These are phyloP conservation scores for Lyophyllum decastes DNA, from an alignment of 768 basidiomycete species.

Conservation along the genomic window DNA sequence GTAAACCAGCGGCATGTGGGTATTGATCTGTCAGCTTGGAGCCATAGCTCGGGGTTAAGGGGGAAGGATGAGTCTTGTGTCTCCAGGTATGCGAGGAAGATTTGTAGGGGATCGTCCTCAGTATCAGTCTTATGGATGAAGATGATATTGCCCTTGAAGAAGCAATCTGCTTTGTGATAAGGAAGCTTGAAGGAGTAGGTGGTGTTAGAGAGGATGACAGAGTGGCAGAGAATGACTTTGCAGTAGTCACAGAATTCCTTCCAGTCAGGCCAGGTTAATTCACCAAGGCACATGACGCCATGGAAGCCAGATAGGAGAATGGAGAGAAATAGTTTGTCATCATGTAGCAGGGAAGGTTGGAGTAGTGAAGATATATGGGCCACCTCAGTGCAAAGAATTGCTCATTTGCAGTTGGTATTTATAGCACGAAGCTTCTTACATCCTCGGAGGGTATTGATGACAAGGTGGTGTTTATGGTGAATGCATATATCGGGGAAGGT, in stretches of 20 bases:
- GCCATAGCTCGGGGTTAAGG: too few species aligned
- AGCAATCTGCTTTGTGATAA: slow-evolving; percentile 22
- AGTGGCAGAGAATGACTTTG: neutral
- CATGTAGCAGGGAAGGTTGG: neutral
- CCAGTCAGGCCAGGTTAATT: slow-evolving; percentile 22
- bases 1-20: too few species aligned
- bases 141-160: slow-evolving; percentile 21
- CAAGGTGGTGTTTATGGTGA: slow-evolving; percentile 18
- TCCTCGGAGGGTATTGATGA: slow-evolving; percentile 24
- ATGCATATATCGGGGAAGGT: slow-evolving; percentile 30
- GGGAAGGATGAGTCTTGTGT: slow-evolving; percentile 1
- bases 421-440: neutral
- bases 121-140: neutral
- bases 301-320: neutral
- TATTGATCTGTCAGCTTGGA: too few species aligned
- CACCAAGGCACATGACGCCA: slow-evolving; percentile 13
- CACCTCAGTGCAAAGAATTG: too few species aligned
- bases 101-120: neutral
- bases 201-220: neutral
- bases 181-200: slow-evolving; percentile 12
- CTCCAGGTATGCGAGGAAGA: neutral
- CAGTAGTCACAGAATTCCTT: neutral
- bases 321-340: slow-evolving; percentile 2
- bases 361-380: too few species aligned
- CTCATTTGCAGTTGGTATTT: neutral